These are phyloP conservation scores for Datisca glomerata DNA, from an alignment of 306 rosid genomes.

Conservation along the genomic window DNA sequence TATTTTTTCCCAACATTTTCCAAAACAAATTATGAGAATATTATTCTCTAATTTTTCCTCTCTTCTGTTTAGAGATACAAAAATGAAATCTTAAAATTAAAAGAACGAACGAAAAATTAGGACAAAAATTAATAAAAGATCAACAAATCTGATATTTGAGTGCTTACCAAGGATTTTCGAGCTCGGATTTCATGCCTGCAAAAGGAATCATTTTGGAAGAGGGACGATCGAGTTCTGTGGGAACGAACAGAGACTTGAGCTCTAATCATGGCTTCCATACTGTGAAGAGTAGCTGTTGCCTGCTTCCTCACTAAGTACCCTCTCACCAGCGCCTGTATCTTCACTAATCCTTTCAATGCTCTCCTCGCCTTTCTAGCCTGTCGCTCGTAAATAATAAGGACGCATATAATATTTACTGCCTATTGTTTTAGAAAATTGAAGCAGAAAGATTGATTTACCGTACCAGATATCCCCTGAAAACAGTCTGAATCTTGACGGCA, in stretches of 20 bases:
- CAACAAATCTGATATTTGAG: constrained; percentile 7
- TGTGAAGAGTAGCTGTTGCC: constrained; percentile 58
- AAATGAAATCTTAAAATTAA: too few species aligned
- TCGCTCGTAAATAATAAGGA: too few species aligned
- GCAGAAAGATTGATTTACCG: constrained; percentile 7
- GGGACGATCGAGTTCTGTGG: constrained; percentile 39
- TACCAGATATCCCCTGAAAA: constrained; percentile 67
- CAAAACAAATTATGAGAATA: too few species aligned
- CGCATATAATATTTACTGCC: too few species aligned
- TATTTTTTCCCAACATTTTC: too few species aligned
- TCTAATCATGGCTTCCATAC: constrained; percentile 86
- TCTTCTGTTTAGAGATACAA: too few species aligned
- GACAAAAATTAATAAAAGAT: neutral
- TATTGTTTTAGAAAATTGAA: too few species aligned
- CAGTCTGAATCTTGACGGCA: constrained; percentile 59
- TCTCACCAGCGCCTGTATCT: constrained; percentile 77
- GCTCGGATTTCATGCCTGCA: constrained; percentile 38
- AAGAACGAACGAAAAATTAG: neutral
- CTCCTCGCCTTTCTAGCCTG: constrained; percentile 85
- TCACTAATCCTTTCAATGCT: constrained; percentile 87
- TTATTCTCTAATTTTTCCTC: too few species aligned
- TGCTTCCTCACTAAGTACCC: constrained; percentile 80
- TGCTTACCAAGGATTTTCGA: constrained; percentile 51
- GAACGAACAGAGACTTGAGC: constrained; percentile 70
- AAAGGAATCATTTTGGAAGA: constrained; percentile 20